Evolutionary conservation across 768 basidiomycete species (phyloP), one percentile per base, ranked within the genome.

Genomic region (Naematelia aurantialba): DNA sequence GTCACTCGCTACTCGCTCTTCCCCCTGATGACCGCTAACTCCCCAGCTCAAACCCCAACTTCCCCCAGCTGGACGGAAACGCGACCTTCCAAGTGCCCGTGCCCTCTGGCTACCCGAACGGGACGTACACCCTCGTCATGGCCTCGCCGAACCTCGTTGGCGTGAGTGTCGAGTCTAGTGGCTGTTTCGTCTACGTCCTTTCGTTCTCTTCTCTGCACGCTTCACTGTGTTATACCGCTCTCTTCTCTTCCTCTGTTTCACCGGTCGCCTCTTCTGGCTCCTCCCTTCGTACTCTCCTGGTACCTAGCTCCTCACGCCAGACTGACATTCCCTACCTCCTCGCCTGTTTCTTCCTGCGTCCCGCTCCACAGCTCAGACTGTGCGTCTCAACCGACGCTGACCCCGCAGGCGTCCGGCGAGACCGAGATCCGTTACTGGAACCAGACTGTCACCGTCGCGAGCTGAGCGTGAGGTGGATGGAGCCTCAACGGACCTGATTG

Each of bases 351-450:
- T n/a, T n/a, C n/a, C n/a, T n/a, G n/a, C n/a, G n/a, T n/a, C n/a
- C n/a, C n/a, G n/a, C n/a, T n/a, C n/a, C n/a, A n/a, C n/a, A n/a
- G n/a, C n/a, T n/a, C n/a, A n/a, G n/a, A n/a, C n/a, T n/a, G n/a
- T n/a, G n/a, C n/a, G n/a, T n/a, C n/a, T n/a, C n/a, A n/a, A n/a
- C n/a, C n/a, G n/a, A n/a, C n/a, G n/a, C n/a, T n/a, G n/a, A n/a
- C n/a, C n/a, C n/a, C 4, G 24, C 25, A 53, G 52, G 58, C 52
- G 5, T 59, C 58, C 11, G 58, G 57, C 25, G 53, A 42, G 21
- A 63, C 61, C 13, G 52, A 57, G 14, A 59, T 63, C 47, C n/a
- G 48, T 22, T 63, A 63, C 44, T 63, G 55, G 48, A 63, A 57
- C 30, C 55, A 52, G 19, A 25, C 47, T 8, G 52, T 61, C 21